phyloP scores from a whole-genome alignment of 2,329 filamentous ascomycete genomes.

The Sarocladium brachiariae region DNA sequence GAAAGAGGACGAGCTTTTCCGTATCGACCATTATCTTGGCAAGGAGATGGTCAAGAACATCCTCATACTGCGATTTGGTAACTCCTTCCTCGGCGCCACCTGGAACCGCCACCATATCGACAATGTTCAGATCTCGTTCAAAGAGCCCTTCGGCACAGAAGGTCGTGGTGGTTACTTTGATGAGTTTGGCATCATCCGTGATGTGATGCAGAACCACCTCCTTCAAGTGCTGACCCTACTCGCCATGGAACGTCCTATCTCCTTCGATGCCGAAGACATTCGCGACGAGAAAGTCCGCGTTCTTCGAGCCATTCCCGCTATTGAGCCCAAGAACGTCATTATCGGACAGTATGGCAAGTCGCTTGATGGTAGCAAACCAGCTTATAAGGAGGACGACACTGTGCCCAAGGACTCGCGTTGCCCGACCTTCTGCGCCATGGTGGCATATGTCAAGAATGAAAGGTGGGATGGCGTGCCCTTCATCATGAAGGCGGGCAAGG shows the following conservation, averaged over 20 bases:
- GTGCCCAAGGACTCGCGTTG: conserved; percentile 96
- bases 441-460: conserved; percentile 99
- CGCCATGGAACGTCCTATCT: conserved; percentile 97
- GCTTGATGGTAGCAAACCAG: conserved; percentile 89
- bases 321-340: conserved; percentile 99
- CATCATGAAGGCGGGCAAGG: conserved; percentile 98
- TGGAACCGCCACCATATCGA: conserved; percentile 99
- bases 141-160: conserved; percentile 98
- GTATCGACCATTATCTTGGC: conserved; percentile 97
- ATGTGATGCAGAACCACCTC: conserved; percentile 99
- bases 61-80: conserved; percentile 93
- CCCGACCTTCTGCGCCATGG: conserved; percentile 95
- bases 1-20: conserved; percentile 98
- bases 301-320: conserved; percentile 83
- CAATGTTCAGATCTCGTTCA: conserved; percentile 98
- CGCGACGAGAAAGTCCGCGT: conserved; percentile 98
- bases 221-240: conserved; percentile 93
- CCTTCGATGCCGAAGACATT: conserved; percentile 96
- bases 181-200: conserved; percentile 97
- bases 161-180: conserved; percentile 98
- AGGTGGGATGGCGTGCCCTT: conserved; percentile 98
- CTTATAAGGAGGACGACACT: conserved; percentile 98
- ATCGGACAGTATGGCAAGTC: conserved; percentile 98
- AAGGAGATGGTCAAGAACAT: conserved; percentile 99
- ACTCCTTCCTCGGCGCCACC: conserved; percentile 96